phyloP scores from a whole-genome alignment of 2,329 filamentous ascomycete genomes.

The Blastomyces gilchristii region DNA sequence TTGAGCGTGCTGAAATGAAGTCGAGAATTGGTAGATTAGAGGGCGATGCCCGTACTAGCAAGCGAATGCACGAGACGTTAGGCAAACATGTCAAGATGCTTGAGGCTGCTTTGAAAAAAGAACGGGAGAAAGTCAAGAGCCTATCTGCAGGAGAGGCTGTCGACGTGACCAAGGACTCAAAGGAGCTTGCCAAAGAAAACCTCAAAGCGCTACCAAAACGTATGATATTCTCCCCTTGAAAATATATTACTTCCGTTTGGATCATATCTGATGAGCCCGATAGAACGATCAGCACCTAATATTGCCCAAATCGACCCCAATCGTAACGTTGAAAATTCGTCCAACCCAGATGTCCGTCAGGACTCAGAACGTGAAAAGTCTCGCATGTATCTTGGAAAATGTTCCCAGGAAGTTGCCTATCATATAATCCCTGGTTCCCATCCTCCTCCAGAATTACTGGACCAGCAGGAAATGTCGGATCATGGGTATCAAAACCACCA shows the following conservation, averaged over 20 bases:
- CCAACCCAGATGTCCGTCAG: constrained; percentile 42
- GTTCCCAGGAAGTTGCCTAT: constrained; percentile 58
- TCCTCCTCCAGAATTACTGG: constrained; percentile 44
- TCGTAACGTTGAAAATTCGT: constrained; percentile 31
- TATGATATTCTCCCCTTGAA: constrained; percentile 16
- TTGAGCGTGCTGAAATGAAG: constrained; percentile 98
- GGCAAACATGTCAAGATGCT: constrained; percentile 85
- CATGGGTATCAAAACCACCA: constrained; percentile 40
- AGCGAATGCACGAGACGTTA: constrained; percentile 77
- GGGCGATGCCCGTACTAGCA: constrained; percentile 75
- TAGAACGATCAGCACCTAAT: constrained; percentile 39
- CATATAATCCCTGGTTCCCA: constrained; percentile 56
- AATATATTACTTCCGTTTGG: neutral
- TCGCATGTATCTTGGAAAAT: constrained; percentile 53
- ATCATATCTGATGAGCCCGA: neutral
- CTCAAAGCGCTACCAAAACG: constrained; percentile 31
- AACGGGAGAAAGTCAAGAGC: constrained; percentile 58
- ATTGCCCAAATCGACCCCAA: constrained; percentile 44
- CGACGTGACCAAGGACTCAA: constrained; percentile 34
- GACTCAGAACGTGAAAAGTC: constrained; percentile 54
- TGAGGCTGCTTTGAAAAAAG: constrained; percentile 76
- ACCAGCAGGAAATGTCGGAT: constrained; percentile 33
- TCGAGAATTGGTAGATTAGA: constrained; percentile 90
- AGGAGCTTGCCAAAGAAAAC: constrained; percentile 38
- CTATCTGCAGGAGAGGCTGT: constrained; percentile 43